These are phyloP conservation scores for Candida odintsovae DNA, from an alignment of 805 yeast species.

Conservation along the genomic window DNA sequence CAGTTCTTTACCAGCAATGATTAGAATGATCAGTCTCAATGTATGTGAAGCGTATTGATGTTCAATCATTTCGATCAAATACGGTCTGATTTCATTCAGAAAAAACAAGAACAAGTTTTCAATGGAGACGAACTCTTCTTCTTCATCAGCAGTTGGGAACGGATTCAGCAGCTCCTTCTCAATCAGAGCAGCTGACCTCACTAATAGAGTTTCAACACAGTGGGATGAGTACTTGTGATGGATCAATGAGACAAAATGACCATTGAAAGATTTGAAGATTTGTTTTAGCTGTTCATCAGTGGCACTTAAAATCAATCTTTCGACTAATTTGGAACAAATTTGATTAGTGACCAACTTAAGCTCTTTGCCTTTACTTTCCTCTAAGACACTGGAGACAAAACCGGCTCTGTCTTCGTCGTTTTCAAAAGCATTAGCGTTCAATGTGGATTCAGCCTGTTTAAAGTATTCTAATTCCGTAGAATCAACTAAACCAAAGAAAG, in stretches of 20 bases:
- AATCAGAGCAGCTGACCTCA: conserved; percentile 64
- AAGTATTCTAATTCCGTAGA: conserved; percentile 83
- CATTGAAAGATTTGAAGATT: conserved; percentile 60
- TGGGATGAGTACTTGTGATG: conserved; percentile 92
- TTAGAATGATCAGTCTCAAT: conserved; percentile 62
- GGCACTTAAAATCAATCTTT: conserved; percentile 69
- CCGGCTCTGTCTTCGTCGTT: conserved; percentile 64
- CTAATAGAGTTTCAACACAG: conserved; percentile 80
- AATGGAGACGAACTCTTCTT: conserved; percentile 42
- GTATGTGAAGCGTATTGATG: conserved; percentile 91
- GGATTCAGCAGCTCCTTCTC: conserved; percentile 64
- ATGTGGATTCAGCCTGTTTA: conserved; percentile 84
- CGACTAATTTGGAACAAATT: conserved; percentile 89
- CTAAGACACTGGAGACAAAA: conserved; percentile 72
- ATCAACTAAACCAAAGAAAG: conserved; percentile 86
- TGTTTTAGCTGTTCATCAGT: conserved; percentile 58
- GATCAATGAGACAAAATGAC: conserved; percentile 71
- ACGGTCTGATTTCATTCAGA: conserved; percentile 61
- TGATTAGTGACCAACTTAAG: conserved; percentile 89
- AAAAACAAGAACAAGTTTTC: conserved; percentile 61
- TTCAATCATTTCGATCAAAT: conserved; percentile 49
- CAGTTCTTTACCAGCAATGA: conserved; percentile 70
- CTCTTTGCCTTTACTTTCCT: conserved; percentile 85
- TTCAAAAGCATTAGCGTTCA: conserved; percentile 75
- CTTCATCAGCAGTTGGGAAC: conserved; percentile 28